Percentiles rank a stretch among this genome's conserved stretches.
Conservation (phyloP, 1,284 basidiomycete genomes). For the Heimioporus retisporus region DNA sequence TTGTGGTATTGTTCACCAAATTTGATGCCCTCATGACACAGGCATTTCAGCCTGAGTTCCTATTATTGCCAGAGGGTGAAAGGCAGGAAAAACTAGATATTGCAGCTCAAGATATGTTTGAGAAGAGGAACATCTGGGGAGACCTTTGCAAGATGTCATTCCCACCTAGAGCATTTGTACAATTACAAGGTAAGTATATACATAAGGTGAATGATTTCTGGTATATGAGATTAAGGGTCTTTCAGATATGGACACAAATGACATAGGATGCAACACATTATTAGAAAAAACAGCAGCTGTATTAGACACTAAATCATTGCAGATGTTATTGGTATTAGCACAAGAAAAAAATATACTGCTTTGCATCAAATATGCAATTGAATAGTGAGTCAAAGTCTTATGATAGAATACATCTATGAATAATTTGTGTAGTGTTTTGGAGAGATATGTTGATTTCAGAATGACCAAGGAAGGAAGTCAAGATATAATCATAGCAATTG, state of each 20-base stretch:
- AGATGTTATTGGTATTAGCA: too few relatives aligned
- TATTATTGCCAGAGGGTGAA: not conserved
- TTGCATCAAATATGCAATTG: not conserved
- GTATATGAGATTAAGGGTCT: too few relatives aligned
- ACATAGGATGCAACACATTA: not conserved
- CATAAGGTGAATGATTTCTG: not conserved
- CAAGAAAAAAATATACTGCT: too few relatives aligned
- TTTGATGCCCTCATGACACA: not conserved
- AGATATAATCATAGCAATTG: not conserved
- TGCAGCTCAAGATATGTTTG: not conserved
- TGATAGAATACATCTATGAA: not conserved
- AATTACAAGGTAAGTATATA: not conserved
- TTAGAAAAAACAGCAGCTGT: not conserved
- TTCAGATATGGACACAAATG: too few relatives aligned
- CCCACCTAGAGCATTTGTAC: not conserved
- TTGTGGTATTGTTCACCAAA: not conserved
- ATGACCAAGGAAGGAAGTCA: not conserved
- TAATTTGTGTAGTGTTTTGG: not conserved
- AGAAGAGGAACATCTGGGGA: not conserved
- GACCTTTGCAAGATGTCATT: not conserved
- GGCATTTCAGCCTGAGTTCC: not conserved
- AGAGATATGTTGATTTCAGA: not conserved
- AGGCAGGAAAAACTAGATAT: not conserved
- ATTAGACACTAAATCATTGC: too few relatives aligned
- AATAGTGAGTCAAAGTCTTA: not conserved